Base-by-base conservation (phyloP, 169 alveolate genomes). In the Cryptosporidium baileyi region DNA sequence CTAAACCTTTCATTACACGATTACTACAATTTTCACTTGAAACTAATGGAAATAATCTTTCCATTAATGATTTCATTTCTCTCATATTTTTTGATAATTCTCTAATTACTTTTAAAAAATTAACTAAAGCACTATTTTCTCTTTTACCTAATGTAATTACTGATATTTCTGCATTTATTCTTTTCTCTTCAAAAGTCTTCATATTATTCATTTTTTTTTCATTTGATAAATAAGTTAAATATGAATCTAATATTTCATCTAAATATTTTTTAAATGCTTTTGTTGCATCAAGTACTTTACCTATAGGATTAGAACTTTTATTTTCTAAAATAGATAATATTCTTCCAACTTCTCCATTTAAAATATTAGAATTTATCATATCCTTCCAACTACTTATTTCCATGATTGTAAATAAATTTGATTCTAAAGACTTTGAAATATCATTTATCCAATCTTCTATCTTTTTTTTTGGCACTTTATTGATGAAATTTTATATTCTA, bases 91-190 rank as follows among this genome's bases (percentile, higher is more conserved):
- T 17, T 22, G 74, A 17, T 2, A 52, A 52, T 26, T 26, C 24
- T 4, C 85, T 41, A 51, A 51, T 28, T 36, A 74, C 41, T 2
- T 17, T 40, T 57, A 61, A n/a, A 1, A 74, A 54, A 17, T 74
- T 57, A 0, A 41, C 59, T 11, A 74, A 30, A 3, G 74, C 51
- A 11, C 28, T 74, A 34, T 54, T 51, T 41, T 74, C 85, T 13
- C 26, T 74, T 54, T 36, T 60, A 36, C 85, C 85, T 3, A 74
- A 67, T 17, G 8, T 52, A 40, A 57, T 40, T 1, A 59, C 85
- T 7, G 85, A 67, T 36, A 51, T 59, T 34, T 74, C 61, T 1
- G 67, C 63, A 19, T 61, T 74, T 6, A 38, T 36, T 34, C 43
- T 52, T 51, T 15, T 74, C 26, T 51, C 85, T 5, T 74, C 85